Evolutionary conservation across 2,329 filamentous ascomycete species (phyloP).

Genomic region (Aschersonia sp.): DNA sequence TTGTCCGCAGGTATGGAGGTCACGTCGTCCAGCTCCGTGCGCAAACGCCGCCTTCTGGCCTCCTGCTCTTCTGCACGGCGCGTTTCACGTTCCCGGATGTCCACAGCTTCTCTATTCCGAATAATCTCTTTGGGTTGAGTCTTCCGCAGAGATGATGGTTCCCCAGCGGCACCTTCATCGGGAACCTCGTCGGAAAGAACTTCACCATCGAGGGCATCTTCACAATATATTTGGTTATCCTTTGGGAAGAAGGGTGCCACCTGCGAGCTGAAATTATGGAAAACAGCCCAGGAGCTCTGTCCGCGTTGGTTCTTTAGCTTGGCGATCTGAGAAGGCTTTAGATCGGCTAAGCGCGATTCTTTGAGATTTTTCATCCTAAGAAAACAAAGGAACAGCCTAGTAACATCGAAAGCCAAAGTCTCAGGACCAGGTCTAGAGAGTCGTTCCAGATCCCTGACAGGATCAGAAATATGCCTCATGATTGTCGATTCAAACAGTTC

Average conservation of each 20-base stretch:
- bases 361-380: slow-evolving; percentile 10
- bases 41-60: slow-evolving; percentile 31
- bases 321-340: slow-evolving; percentile 5
- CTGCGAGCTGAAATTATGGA: slow-evolving; percentile 13
- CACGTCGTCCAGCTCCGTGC: slow-evolving; percentile 27
- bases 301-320: slow-evolving; percentile 8
- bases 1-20: slow-evolving; percentile 28
- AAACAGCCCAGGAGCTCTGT: slow-evolving; percentile 8
- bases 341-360: slow-evolving; percentile 6
- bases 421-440: slow-evolving; percentile 4
- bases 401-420: slow-evolving; percentile 14
- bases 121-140: slow-evolving; percentile 16
- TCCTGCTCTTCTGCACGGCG: slow-evolving; percentile 39
- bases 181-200: neutral
- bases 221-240: slow-evolving; percentile 17
- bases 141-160: slow-evolving; percentile 8
- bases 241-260: slow-evolving; percentile 15
- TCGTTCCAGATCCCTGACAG: slow-evolving; percentile 3
- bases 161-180: slow-evolving; percentile 8
- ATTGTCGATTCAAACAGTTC: slow-evolving; percentile 4
- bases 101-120: slow-evolving; percentile 24
- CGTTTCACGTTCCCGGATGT: slow-evolving; percentile 39
- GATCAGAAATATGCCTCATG: slow-evolving; percentile 4
- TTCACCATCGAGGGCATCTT: slow-evolving; percentile 5
- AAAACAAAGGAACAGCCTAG: slow-evolving; percentile 16